Conservation (phyloP, 2,329 filamentous ascomycete species). For the Alternaria sp. region DNA sequence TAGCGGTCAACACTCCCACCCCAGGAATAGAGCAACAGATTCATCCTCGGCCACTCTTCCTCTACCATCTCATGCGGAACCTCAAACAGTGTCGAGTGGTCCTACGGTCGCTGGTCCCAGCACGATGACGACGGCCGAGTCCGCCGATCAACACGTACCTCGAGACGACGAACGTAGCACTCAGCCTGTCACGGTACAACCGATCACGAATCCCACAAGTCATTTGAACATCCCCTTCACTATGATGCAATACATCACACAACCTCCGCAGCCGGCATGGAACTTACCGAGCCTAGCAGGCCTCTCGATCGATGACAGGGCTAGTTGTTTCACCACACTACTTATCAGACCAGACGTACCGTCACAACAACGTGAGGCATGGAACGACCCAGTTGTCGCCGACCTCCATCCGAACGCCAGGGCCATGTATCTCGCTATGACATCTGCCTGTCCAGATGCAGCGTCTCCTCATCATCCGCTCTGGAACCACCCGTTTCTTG, state of each 20-base stretch:
- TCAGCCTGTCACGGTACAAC: not conserved
- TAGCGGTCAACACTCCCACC: not conserved
- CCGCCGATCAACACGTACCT: not conserved
- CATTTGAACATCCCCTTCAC: not conserved
- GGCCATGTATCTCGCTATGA: not conserved
- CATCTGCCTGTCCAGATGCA: not conserved
- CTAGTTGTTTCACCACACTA: not conserved
- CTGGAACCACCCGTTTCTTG: not conserved
- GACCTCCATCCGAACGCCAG: not conserved
- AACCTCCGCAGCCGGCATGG: not conserved
- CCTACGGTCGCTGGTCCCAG: not conserved
- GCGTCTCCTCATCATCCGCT: not conserved
- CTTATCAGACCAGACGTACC: not conserved
- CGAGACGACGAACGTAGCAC: not conserved
- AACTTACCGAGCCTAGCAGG: not conserved
- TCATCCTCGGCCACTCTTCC: not conserved
- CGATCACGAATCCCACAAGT: rapidly evolving
- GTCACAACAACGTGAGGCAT: not conserved
- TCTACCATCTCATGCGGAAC: not conserved
- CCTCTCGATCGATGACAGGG: not conserved
- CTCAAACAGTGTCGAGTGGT: not conserved
- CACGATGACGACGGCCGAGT: not conserved
- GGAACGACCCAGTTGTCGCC: not conserved
- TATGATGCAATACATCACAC: not conserved
- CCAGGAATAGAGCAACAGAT: not conserved